phyloP scores from a whole-genome alignment of 805 yeast species.

The Myxozyma monticola region DNA sequence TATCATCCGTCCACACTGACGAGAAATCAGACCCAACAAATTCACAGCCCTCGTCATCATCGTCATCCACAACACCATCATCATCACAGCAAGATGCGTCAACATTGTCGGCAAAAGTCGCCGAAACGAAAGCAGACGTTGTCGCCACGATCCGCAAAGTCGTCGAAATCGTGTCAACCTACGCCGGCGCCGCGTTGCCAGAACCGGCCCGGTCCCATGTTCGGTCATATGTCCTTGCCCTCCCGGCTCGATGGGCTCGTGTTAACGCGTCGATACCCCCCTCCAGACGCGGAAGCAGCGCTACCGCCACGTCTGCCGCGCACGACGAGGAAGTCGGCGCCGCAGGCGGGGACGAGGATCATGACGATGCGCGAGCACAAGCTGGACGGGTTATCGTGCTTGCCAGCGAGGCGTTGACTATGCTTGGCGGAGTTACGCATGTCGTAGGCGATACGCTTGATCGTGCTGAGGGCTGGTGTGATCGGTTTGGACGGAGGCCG shows the following conservation, averaged over 20 bases:
- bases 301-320: not conserved
- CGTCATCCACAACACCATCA: conserved; percentile 3
- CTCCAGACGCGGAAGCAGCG: not conserved
- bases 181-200: conserved; percentile 72
- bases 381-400: conserved; percentile 75
- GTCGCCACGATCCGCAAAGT: conserved; percentile 87
- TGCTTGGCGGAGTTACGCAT: conserved; percentile 77
- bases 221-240: conserved; percentile 68
- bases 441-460: conserved; percentile 83
- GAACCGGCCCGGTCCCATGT: conserved; percentile 80
- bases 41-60: conserved; percentile 30
- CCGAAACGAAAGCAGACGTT: conserved; percentile 70
- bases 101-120: conserved; percentile 30
- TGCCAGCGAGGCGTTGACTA: conserved; percentile 86
- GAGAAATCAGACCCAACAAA: not conserved
- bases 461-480: conserved; percentile 81
- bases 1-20: too few species aligned
- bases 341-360: not conserved
- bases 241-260: conserved; percentile 73
- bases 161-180: conserved; percentile 79
- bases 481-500: conserved; percentile 35
- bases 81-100: conserved; percentile 14
- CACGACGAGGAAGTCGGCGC: not conserved
- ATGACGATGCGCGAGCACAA: conserved; percentile 27
- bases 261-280: conserved; percentile 37